phyloP scores from a whole-genome alignment of 2,329 filamentous ascomycete genomes.

The Ophiostoma quercus region DNA sequence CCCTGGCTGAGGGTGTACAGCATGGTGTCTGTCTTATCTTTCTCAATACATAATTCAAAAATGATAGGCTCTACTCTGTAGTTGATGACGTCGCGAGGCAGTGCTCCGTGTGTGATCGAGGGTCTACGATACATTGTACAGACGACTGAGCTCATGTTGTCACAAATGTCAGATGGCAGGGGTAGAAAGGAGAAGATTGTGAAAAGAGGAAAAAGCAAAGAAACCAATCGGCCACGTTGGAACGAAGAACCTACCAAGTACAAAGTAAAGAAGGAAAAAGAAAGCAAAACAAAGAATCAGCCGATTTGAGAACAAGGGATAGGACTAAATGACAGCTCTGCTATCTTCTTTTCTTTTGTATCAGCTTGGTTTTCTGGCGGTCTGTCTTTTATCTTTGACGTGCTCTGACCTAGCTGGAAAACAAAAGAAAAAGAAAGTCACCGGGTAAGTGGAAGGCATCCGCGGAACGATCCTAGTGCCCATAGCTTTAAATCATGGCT shows the following conservation, averaged over 20 bases:
- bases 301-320: background rate
- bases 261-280: background rate
- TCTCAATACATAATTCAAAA: background rate
- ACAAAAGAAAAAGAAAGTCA: background rate
- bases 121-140: background rate
- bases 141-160: slow-evolving; percentile 6
- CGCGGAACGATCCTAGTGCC: slow-evolving; percentile 21
- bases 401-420: too few relatives aligned
- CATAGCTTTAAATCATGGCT: background rate
- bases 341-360: background rate
- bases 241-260: too few relatives aligned
- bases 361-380: background rate
- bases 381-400: too few relatives aligned
- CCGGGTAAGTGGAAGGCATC: slow-evolving; percentile 22
- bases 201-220: background rate
- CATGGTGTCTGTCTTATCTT: background rate
- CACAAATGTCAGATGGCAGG: background rate
- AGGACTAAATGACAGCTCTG: background rate
- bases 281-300: background rate
- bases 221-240: background rate
- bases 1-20: background rate
- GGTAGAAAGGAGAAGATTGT: background rate
- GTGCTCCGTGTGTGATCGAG: background rate
- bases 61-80: too few relatives aligned
- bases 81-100: slow-evolving; percentile 3